Conservation (phyloP, 768 basidiomycete species). For the Mycena haematopus region DNA sequence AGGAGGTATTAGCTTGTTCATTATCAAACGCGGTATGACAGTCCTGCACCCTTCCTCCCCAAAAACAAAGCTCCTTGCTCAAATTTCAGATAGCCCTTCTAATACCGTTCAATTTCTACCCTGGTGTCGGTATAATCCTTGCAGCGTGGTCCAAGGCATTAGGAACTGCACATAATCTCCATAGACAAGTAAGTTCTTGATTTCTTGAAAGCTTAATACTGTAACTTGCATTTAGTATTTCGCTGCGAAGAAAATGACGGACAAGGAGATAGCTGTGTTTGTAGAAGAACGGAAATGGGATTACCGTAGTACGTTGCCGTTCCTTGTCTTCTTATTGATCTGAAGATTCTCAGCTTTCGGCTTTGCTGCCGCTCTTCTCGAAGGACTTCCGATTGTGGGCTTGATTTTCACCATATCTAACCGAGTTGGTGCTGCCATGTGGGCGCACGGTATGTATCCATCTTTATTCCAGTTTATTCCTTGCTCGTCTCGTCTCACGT, state of each 20-base stretch:
- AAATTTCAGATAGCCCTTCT: constrained; percentile 52
- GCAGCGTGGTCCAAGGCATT: constrained; percentile 72
- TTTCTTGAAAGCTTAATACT: neutral
- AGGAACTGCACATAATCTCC: constrained; percentile 70
- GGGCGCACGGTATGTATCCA: constrained; percentile 72
- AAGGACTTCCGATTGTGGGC: constrained; percentile 82
- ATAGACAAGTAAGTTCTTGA: constrained; percentile 60
- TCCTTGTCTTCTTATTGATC: neutral
- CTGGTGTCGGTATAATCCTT: constrained; percentile 67
- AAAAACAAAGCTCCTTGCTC: constrained; percentile 1
- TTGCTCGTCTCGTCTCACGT: constrained; percentile 5
- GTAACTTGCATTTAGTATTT: constrained; percentile 68
- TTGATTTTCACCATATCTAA: constrained; percentile 86
- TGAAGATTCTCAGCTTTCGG: constrained; percentile 72
- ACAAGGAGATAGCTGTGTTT: constrained; percentile 71
- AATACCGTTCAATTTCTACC: constrained; percentile 69
- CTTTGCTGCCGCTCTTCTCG: constrained; percentile 81
- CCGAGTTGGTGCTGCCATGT: constrained; percentile 93
- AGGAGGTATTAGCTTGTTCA: constrained; percentile 46
- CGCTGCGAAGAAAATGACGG: constrained; percentile 81
- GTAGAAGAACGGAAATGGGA: constrained; percentile 92
- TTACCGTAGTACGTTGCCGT: constrained; percentile 63
- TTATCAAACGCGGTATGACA: constrained; percentile 53
- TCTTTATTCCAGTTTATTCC: neutral
- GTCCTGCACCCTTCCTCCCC: neutral